These are phyloP conservation scores for Inga leiocalycina DNA, from an alignment of 306 rosid species.

Conservation along the genomic window DNA sequence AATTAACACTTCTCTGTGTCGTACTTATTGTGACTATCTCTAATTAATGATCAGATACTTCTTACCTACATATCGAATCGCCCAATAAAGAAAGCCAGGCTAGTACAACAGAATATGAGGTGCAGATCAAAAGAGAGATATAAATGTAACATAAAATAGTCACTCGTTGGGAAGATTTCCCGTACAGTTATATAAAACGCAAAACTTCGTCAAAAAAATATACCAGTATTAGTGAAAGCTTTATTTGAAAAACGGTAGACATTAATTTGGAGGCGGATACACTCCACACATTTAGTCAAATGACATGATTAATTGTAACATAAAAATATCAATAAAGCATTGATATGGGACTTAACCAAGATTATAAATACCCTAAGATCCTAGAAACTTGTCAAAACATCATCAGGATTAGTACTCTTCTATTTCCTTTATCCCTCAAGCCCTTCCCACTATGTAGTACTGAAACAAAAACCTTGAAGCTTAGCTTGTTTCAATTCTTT, in stretches of 20 bases:
- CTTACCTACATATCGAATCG: not conserved
- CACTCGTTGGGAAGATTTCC: not conserved
- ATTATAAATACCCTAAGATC: not conserved
- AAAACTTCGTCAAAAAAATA: not conserved
- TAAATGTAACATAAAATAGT: not conserved
- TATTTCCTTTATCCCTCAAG: not conserved
- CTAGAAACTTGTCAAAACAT: not conserved
- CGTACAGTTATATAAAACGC: too few species aligned
- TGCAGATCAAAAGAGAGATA: not conserved
- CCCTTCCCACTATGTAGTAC: not conserved
- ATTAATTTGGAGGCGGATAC: not conserved
- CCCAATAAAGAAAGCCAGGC: not conserved
- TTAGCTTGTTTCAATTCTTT: not conserved
- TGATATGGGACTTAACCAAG: not conserved
- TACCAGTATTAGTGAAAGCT: not conserved
- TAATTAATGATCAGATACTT: not conserved
- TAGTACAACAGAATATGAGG: not conserved
- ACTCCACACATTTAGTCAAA: conserved; percentile 36
- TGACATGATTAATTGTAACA: conserved; percentile 17
- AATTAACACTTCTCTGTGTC: not conserved
- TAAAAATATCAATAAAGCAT: not conserved
- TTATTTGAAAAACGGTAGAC: not conserved
- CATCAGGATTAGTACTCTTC: not conserved
- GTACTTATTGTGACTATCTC: not conserved
- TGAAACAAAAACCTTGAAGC: not conserved